These are phyloP conservation scores for Elaeis guineensis DNA, from an alignment of 176 grass and related monocot species.

Conservation along the genomic window DNA sequence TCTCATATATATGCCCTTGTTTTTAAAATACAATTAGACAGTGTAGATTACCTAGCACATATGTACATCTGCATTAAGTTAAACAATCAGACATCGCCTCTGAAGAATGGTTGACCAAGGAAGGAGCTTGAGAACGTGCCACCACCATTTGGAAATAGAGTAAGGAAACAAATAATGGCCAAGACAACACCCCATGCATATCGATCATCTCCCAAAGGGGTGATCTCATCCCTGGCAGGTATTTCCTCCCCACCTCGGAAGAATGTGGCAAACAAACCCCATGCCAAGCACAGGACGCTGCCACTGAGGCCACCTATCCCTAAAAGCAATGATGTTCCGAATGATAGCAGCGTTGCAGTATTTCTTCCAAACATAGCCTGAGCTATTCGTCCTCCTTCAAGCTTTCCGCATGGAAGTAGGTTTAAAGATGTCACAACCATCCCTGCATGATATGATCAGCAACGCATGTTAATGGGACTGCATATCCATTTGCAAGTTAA, in stretches of 20 bases:
- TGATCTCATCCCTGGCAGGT: slow-evolving; percentile 90
- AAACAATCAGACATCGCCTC: slow-evolving; percentile 22
- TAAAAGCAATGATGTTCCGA: slow-evolving; percentile 55
- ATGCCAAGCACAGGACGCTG: slow-evolving; percentile 85
- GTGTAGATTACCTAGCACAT: too few relatives aligned
- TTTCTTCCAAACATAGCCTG: slow-evolving; percentile 72
- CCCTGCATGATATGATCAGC: slow-evolving; percentile 10
- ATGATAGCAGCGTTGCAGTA: slow-evolving; percentile 57
- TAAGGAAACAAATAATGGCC: slow-evolving; percentile 65
- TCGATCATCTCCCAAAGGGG: slow-evolving; percentile 51
- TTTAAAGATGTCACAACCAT: slow-evolving; percentile 97
- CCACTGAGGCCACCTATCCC: slow-evolving; percentile 56
- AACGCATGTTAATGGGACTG: too few relatives aligned
- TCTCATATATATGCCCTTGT: too few relatives aligned
- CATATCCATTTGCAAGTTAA: too few relatives aligned
- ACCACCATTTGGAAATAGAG: slow-evolving; percentile 87
- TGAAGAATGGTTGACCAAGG: slow-evolving; percentile 63
- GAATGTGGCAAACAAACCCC: slow-evolving; percentile 91
- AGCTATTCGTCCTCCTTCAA: slow-evolving; percentile 78
- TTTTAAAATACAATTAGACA: too few relatives aligned
- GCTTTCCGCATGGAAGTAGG: slow-evolving; percentile 69
- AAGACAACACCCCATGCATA: slow-evolving; percentile 61
- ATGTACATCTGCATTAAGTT: too few relatives aligned
- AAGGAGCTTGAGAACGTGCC: slow-evolving; percentile 78
- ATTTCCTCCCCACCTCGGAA: slow-evolving; percentile 87